These are phyloP conservation scores for Kluyveromyces lactis DNA, from an alignment of 805 yeast genomes.

Conservation along the genomic window DNA sequence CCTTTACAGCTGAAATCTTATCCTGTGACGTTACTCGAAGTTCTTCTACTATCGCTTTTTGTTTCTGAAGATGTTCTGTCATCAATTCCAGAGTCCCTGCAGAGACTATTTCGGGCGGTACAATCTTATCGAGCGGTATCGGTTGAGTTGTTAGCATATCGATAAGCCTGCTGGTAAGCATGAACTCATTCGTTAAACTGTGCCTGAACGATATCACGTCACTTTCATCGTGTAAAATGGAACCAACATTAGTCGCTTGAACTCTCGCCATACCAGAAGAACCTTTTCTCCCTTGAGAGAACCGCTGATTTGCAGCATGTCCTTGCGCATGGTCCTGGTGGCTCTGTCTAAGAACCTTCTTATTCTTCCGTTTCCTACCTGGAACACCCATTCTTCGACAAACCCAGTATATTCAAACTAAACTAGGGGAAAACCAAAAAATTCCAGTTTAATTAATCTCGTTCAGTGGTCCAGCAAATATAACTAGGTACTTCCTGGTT, in stretches of 20 bases:
- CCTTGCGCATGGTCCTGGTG: background rate
- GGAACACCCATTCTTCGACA: conserved; percentile 1
- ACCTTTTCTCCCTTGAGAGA: background rate
- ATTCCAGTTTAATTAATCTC: too few relatives aligned
- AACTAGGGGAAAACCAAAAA: too few relatives aligned
- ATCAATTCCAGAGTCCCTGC: conserved; percentile 8
- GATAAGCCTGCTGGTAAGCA: conserved; percentile 16
- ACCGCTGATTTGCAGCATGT: background rate
- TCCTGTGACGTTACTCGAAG: background rate
- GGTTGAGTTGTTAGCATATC: conserved; percentile 19
- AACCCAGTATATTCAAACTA: too few relatives aligned
- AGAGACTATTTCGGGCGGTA: conserved; percentile 12
- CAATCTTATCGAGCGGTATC: conserved; percentile 16
- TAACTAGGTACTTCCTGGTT: too few relatives aligned
- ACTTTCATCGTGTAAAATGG: conserved; percentile 27
- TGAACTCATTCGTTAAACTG: conserved; percentile 19
- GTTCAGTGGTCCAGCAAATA: too few relatives aligned
- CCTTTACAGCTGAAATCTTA: background rate
- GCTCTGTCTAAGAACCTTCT: background rate
- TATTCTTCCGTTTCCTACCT: conserved; percentile 1
- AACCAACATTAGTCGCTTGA: conserved; percentile 21
- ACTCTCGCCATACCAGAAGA: conserved; percentile 15
- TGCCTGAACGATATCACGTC: conserved; percentile 26
- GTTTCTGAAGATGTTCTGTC: conserved; percentile 9
- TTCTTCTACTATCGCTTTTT: conserved; percentile 9